phyloP scores from a whole-genome alignment of 2,329 filamentous ascomycete species.

The Penicillium sp. region DNA sequence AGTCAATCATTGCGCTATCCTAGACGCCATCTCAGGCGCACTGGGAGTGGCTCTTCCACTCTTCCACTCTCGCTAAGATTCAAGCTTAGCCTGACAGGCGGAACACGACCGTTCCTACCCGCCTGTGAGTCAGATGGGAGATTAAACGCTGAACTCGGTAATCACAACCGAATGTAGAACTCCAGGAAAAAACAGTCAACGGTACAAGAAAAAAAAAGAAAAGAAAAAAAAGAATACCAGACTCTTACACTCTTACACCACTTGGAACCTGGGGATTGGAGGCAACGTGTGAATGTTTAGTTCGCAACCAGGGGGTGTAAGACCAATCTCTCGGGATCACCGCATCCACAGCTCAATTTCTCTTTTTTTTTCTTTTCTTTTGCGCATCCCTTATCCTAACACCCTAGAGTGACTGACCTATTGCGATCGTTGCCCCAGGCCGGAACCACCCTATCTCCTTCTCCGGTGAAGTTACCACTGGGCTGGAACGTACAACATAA shows the following conservation, averaged over 20 bases:
- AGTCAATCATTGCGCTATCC: conserved; percentile 14
- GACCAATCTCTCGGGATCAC: conserved; percentile 17
- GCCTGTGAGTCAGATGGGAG: conserved; percentile 18
- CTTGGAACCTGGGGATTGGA: conserved; percentile 1
- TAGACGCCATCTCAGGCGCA: conserved; percentile 9
- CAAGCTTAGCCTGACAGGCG: conserved; percentile 10
- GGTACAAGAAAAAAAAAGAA: neutral
- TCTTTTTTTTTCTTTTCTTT: neutral
- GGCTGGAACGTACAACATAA: conserved; percentile 14
- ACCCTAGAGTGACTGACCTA: neutral
- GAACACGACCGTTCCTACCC: conserved; percentile 20
- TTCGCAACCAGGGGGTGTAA: conserved; percentile 9
- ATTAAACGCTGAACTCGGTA: conserved; percentile 18
- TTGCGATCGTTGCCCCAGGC: neutral
- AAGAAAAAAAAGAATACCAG: neutral
- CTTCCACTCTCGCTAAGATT: neutral
- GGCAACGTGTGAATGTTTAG: conserved; percentile 4
- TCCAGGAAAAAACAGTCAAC: neutral
- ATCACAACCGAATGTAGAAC: conserved; percentile 21
- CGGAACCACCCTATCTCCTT: conserved; percentile 6
- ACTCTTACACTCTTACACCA: neutral
- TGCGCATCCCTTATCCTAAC: conserved; percentile 2
- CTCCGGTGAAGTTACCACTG: conserved; percentile 15
- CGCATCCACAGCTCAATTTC: conserved; percentile 1
- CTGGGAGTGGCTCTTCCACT: neutral